Base-by-base conservation (phyloP, 2,329 filamentous ascomycete genomes). In the Bipolaris bicolor region DNA sequence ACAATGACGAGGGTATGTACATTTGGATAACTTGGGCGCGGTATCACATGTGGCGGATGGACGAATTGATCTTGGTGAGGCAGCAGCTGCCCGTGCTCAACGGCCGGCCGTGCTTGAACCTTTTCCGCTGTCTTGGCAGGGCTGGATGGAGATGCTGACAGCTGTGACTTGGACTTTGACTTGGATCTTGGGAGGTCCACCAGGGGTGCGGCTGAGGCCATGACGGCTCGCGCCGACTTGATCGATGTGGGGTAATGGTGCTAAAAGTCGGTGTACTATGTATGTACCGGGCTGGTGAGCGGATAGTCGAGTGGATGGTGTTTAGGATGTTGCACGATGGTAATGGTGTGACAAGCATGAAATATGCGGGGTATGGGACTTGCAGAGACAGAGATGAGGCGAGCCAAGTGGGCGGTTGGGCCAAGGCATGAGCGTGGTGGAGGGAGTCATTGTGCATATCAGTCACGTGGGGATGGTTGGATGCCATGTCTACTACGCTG, bases 1-100 rank as follows among this genome's bases (percentile, higher is more conserved):
- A 96, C 89, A 46, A 96, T 79, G 49, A 96, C 85, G 10, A 96
- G 82, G 62, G 90, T 69, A 13, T 74, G 69, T 16, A 69, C 61
- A 3, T 62, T 62, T 2, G 60, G 55, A 57, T 73, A 74, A 41
- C 60, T 71, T 26, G 53, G 63, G 7, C 62, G 60, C 10, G 69
- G 69, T 18, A 69, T 64, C 18, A 65, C 67, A 57, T 74, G 72
- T 34, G 68, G 63, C 20, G 72, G 72, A 44, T 72, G 68, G 15
- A 55, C 50, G 40, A 72, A 76, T 50, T 66, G 50, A 5, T 58
- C 52, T 41, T 69, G 60, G 2, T 65, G 56, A 15, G 52, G 43
- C 46, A 22, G 41, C 44, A 22, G 55, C 45, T 40, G 52, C 13
- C 51, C 48, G 5, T 41, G 49, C 16, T 53, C 41, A 36, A 57